Conservation (phyloP, 140 eudicot genomes). For the Flaveria floridana region DNA sequence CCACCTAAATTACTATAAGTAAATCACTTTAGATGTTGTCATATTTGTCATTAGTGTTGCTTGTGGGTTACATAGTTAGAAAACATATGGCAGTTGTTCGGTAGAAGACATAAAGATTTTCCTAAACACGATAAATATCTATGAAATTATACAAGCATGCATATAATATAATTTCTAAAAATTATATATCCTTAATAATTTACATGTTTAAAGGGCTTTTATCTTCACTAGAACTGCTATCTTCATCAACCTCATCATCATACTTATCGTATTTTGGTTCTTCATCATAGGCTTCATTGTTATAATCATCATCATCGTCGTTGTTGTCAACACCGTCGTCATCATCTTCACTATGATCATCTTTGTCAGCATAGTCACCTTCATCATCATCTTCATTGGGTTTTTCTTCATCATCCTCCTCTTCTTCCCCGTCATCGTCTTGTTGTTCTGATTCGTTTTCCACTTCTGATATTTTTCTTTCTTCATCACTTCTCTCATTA, state of each 20-base stretch:
- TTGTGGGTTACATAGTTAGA: too few relatives aligned
- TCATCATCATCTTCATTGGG: not conserved
- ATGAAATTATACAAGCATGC: not conserved
- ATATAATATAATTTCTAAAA: not conserved
- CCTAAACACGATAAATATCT: not conserved
- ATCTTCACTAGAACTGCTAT: conserved; percentile 31
- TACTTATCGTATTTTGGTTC: conserved; percentile 27
- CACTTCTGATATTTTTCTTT: not conserved
- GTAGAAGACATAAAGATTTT: not conserved
- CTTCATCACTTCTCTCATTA: not conserved
- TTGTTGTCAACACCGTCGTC: not conserved
- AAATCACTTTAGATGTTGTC: too few relatives aligned
- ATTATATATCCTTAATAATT: not conserved
- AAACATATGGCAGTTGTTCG: not conserved
- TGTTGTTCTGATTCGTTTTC: not conserved
- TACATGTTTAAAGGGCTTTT: not conserved
- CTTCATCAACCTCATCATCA: conserved; percentile 23
- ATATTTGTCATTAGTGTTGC: too few relatives aligned
- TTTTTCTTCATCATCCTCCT: not conserved
- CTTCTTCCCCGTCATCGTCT: not conserved
- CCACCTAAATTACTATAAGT: too few relatives aligned
- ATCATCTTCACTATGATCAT: not conserved
- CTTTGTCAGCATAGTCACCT: not conserved
- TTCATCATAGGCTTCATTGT: conserved; percentile 6
- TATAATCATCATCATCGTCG: not conserved